These are phyloP conservation scores for Dipodascopsis uninucleata DNA, from an alignment of 805 yeast genomes.

Conservation along the genomic window DNA sequence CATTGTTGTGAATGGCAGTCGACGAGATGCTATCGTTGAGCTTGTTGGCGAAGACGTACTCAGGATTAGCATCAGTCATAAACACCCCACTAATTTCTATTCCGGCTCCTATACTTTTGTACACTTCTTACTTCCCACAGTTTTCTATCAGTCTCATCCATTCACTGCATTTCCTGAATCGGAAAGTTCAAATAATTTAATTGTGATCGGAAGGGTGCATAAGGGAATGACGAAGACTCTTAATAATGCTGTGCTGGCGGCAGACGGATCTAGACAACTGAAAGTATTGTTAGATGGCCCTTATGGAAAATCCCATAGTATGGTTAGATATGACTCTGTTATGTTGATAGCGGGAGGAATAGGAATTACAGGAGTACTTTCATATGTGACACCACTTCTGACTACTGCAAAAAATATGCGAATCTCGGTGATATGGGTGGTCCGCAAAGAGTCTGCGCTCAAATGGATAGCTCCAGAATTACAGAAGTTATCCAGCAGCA, in stretches of 20 bases:
- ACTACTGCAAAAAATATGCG: too few relatives aligned
- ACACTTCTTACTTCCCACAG: slow-evolving; percentile 1
- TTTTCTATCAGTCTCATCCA: slow-evolving; percentile 18
- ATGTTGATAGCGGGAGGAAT: slow-evolving; percentile 60
- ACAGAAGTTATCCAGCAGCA: background rate
- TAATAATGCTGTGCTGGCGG: background rate
- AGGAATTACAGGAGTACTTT: slow-evolving; percentile 56
- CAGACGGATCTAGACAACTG: slow-evolving; percentile 17
- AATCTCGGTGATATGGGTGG: slow-evolving; percentile 2
- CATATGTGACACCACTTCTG: slow-evolving; percentile 42
- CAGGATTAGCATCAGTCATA: slow-evolving; percentile 2
- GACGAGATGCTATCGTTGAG: background rate
- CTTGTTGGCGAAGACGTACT: slow-evolving; percentile 1
- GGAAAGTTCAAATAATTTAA: slow-evolving; percentile 1
- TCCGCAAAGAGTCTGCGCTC: slow-evolving; percentile 4
- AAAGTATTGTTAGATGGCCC: slow-evolving; percentile 58
- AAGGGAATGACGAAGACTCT: slow-evolving; percentile 6
- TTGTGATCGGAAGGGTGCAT: background rate
- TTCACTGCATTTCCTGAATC: slow-evolving; percentile 4
- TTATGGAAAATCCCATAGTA: slow-evolving; percentile 50
- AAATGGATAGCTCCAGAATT: slow-evolving; percentile 6
- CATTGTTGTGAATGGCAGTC: slow-evolving; percentile 35
- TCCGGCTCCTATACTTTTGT: slow-evolving; percentile 22
- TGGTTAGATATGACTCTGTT: slow-evolving; percentile 44
- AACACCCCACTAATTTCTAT: background rate